These are phyloP conservation scores for Suillus lakei DNA, from an alignment of 768 basidiomycete species.

Conservation along the genomic window DNA sequence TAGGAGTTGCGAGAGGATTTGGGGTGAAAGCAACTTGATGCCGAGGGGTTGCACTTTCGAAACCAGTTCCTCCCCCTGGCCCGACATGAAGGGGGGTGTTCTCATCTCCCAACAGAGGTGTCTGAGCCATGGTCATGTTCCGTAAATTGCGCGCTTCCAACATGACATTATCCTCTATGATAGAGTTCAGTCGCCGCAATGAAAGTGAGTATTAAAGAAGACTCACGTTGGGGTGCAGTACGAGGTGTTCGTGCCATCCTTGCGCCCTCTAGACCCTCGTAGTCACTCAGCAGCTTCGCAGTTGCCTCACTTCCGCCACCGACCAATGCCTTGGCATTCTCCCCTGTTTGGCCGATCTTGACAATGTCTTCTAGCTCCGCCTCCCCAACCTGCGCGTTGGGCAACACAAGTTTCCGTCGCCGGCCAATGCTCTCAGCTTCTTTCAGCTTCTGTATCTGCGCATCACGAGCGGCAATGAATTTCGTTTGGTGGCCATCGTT, in stretches of 20 bases:
- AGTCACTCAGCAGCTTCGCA: slow-evolving; percentile 87
- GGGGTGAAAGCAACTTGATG: slow-evolving; percentile 92
- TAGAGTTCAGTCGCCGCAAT: slow-evolving; percentile 12
- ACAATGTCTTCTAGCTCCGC: slow-evolving; percentile 96
- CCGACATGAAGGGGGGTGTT: slow-evolving; percentile 89
- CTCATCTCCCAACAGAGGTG: slow-evolving; percentile 94
- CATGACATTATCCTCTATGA: slow-evolving; percentile 91
- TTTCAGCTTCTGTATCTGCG: slow-evolving; percentile 96
- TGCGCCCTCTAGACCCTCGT: slow-evolving; percentile 87
- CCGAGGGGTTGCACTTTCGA: slow-evolving; percentile 93
- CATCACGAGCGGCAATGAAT: slow-evolving; percentile 95
- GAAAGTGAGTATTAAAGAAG: background rate
- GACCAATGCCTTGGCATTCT: slow-evolving; percentile 86
- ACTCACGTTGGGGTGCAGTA: slow-evolving; percentile 91
- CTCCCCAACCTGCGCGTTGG: slow-evolving; percentile 92
- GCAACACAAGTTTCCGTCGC: slow-evolving; percentile 82
- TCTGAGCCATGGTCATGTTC: slow-evolving; percentile 91
- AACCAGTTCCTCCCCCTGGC: slow-evolving; percentile 85
- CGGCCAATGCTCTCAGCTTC: slow-evolving; percentile 96
- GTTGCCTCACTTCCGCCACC: slow-evolving; percentile 84
- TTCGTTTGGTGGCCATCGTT: slow-evolving; percentile 78
- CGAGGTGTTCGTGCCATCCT: slow-evolving; percentile 93
- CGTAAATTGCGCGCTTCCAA: slow-evolving; percentile 94
- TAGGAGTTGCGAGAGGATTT: slow-evolving; percentile 92
- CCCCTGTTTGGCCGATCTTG: slow-evolving; percentile 94